Evolutionary conservation across 2,329 filamentous ascomycete species (phyloP).

Genomic region (Alternaria sp.): DNA sequence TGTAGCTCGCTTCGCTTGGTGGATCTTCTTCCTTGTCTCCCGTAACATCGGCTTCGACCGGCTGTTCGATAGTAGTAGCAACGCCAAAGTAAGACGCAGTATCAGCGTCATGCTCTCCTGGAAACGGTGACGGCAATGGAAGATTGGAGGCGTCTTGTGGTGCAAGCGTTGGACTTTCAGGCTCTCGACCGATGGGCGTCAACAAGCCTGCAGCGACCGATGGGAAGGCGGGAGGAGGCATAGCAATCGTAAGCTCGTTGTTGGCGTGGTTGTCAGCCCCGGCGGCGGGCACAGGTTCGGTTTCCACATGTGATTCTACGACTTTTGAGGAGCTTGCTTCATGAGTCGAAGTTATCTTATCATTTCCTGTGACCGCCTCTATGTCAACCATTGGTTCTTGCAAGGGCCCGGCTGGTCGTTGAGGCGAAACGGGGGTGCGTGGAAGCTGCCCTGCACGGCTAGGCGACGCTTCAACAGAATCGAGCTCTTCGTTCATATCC

Average conservation of each 20-base stretch:
- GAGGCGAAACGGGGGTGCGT: conserved; percentile 35
- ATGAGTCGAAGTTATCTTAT: neutral
- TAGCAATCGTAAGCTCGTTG: conserved; percentile 22
- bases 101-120: conserved; percentile 32
- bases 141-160: conserved; percentile 45
- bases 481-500: conserved; percentile 25
- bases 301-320: neutral
- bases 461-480: conserved; percentile 26
- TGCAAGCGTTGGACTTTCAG: conserved; percentile 41
- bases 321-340: conserved; percentile 3
- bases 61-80: conserved; percentile 6
- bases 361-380: neutral
- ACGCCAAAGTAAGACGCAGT: conserved; percentile 39
- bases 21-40: conserved; percentile 12
- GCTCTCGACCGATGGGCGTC: conserved; percentile 42
- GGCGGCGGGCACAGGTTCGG: neutral
- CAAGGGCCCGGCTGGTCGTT: conserved; percentile 1
- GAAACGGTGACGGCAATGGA: conserved; percentile 48
- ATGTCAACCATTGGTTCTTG: neutral
- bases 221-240: conserved; percentile 43
- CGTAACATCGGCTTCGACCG: neutral
- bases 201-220: conserved; percentile 20
- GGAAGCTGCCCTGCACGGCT: conserved; percentile 31
- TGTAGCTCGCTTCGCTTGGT: conserved; percentile 31
- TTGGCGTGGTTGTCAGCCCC: neutral